Percentiles rank a stretch among this genome's conserved stretches.
phyloP scores from a whole-genome alignment of 768 basidiomycete genomes.

The Chalciporus pseudorubinellus region DNA sequence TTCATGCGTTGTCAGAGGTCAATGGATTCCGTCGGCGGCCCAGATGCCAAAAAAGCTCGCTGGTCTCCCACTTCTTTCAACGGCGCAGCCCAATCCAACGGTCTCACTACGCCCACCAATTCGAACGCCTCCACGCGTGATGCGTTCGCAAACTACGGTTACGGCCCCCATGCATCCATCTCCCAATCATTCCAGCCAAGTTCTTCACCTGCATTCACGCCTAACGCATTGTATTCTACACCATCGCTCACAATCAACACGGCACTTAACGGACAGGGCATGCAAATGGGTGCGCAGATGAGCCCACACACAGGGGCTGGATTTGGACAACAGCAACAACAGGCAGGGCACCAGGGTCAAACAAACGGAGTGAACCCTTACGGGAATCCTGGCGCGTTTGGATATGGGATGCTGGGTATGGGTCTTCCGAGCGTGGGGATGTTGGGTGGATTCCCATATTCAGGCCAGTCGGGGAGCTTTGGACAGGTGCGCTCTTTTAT shows the following conservation, averaged over 20 bases:
- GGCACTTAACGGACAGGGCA: slow-evolving; percentile 41
- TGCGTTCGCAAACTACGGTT: slow-evolving; percentile 85
- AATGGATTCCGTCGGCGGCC: slow-evolving; percentile 79
- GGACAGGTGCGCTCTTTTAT: slow-evolving; percentile 46
- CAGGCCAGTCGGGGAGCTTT: slow-evolving; percentile 66
- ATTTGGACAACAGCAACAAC: slow-evolving; percentile 46
- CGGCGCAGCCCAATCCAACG: slow-evolving; percentile 34
- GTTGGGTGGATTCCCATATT: slow-evolving; percentile 71
- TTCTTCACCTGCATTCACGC: slow-evolving; percentile 48
- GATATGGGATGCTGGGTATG: slow-evolving; percentile 80
- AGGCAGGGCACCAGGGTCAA: slow-evolving; percentile 32
- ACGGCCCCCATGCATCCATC: slow-evolving; percentile 70
- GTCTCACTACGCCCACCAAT: slow-evolving; percentile 37
- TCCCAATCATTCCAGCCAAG: slow-evolving; percentile 49
- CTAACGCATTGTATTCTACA: slow-evolving; percentile 69
- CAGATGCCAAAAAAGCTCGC: slow-evolving; percentile 86
- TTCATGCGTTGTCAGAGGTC: slow-evolving; percentile 55
- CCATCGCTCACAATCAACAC: slow-evolving; percentile 71
- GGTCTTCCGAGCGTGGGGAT: slow-evolving; percentile 73
- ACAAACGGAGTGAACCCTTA: slow-evolving; percentile 52
- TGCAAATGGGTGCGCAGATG: slow-evolving; percentile 53
- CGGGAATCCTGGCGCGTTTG: slow-evolving; percentile 47
- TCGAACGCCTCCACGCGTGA: slow-evolving; percentile 50
- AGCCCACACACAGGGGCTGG: slow-evolving; percentile 66
- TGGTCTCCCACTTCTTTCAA: slow-evolving; percentile 71